Evolutionary conservation across 805 yeast genomes (phyloP).

Genomic region (Hanseniaspora lindneri): DNA sequence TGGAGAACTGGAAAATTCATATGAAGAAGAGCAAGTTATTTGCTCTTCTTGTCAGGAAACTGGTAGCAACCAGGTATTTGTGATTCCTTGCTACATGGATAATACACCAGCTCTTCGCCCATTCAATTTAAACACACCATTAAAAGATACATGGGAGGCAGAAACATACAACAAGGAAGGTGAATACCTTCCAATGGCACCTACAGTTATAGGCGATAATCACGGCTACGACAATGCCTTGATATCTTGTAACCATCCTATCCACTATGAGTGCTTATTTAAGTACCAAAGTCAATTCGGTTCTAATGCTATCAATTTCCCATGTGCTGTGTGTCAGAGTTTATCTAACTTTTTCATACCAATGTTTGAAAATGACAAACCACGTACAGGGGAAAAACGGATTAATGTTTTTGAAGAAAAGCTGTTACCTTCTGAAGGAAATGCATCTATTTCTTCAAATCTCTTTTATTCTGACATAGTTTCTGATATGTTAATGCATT

Average conservation of each 20-base stretch:
- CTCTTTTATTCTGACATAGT: not conserved
- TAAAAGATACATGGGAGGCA: slow-evolving; percentile 7
- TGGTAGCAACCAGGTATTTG: slow-evolving; percentile 39
- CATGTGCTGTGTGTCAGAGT: slow-evolving; percentile 92
- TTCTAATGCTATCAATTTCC: slow-evolving; percentile 30
- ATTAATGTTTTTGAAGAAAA: slow-evolving; percentile 6
- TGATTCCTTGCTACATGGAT: slow-evolving; percentile 43
- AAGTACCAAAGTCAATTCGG: slow-evolving; percentile 36
- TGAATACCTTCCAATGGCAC: slow-evolving; percentile 6
- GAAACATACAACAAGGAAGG: not conserved
- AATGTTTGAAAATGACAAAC: slow-evolving; percentile 16
- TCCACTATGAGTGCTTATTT: slow-evolving; percentile 70
- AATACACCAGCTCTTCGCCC: slow-evolving; percentile 41
- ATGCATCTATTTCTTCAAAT: not conserved
- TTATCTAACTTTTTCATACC: slow-evolving; percentile 32
- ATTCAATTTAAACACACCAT: slow-evolving; percentile 16
- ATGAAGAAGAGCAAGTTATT: slow-evolving; percentile 26
- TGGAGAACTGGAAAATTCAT: slow-evolving; percentile 4
- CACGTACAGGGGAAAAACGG: not conserved
- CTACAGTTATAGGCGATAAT: slow-evolving; percentile 2
- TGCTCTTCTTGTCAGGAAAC: slow-evolving; percentile 54
- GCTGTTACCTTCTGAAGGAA: not conserved
- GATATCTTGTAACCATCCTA: slow-evolving; percentile 86
- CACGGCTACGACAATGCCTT: slow-evolving; percentile 32
- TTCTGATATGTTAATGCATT: not conserved